Evolutionary conservation across 306 rosid species (phyloP), one percentile per base, ranked within the genome.

Genomic region (Betula pendula): DNA sequence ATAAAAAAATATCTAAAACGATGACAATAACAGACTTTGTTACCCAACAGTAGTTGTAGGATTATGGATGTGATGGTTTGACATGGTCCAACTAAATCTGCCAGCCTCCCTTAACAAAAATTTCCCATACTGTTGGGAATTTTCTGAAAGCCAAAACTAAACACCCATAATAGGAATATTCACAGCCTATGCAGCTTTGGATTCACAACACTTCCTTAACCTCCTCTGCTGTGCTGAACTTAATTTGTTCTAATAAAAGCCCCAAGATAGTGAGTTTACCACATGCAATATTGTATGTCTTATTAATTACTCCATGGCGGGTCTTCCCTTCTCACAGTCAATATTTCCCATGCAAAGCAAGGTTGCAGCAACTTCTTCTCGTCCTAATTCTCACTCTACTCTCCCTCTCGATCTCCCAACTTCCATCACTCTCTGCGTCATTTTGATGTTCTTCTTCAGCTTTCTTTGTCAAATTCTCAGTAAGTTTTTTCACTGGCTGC

Each of bases 381-480:
- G 27, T n/a, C n/a, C n/a, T n/a, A n/a, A n/a, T n/a, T n/a, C n/a
- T 62, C 75, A 50, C 19, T 85, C 44, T 77, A 70, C 84, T 14
- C 14, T 76, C 72, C 62, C 63, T 1, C 50, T 73, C 3, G 87
- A 82, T 35, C 56, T 82, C 56, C 79, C 81, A 27, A 51, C 80
- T 8, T 42, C 83, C 6, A 27, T 85, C 35, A 49, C 72, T 43
- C 69, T 85, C 24, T 81, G 83, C 70, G 10, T 82, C 78, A 50
- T 75, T 0, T n/a, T 79, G n/a, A 47, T 73, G 20, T 38, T 82
- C 67, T 77, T 80, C 73, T 74, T 87, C 59, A 33, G 73, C 49
- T 2, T 84, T 15, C 35, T 82, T 35, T 77, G 70, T 71, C 80
- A 75, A 52, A 59, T 85, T 31, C 73, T 82, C 50, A 16, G 38